Evolutionary conservation across 169 alveolate genomes (phyloP).

Genomic region (Cryptosporidium muris): DNA sequence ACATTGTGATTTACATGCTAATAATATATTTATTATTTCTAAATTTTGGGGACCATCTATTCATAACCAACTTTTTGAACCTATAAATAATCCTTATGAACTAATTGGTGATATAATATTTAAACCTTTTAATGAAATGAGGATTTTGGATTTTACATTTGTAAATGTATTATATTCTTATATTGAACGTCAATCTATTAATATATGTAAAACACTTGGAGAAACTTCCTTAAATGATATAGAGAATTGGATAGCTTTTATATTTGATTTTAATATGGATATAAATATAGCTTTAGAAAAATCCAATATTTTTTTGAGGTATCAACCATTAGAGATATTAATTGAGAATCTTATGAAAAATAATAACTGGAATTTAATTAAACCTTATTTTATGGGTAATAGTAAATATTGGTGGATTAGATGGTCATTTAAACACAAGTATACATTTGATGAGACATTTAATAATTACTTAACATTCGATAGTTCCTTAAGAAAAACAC

Average conservation of each 20-base stretch:
- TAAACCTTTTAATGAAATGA: neutral
- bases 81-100: neutral
- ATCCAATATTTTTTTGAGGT: neutral
- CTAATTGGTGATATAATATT: slow-evolving; percentile 9
- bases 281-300: neutral
- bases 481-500: slow-evolving; percentile 3
- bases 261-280: neutral
- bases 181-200: neutral
- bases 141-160: slow-evolving; percentile 43
- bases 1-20: slow-evolving; percentile 54
- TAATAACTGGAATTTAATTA: slow-evolving; percentile 3
- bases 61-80: neutral
- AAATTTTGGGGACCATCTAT: neutral
- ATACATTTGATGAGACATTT: slow-evolving; percentile 37
- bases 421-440: neutral
- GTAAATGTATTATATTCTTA: slow-evolving; percentile 4
- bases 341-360: neutral
- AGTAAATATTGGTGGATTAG: slow-evolving; percentile 32
- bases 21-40: slow-evolving; percentile 10
- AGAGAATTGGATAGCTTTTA: slow-evolving; percentile 35
- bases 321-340: slow-evolving; percentile 1
- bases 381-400: slow-evolving; percentile 26
- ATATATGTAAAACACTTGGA: slow-evolving; percentile 13
- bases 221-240: slow-evolving; percentile 31
- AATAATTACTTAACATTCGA: slow-evolving; percentile 4